Evolutionary conservation across 805 yeast genomes (phyloP).

Genomic region (Candida patagonica): DNA sequence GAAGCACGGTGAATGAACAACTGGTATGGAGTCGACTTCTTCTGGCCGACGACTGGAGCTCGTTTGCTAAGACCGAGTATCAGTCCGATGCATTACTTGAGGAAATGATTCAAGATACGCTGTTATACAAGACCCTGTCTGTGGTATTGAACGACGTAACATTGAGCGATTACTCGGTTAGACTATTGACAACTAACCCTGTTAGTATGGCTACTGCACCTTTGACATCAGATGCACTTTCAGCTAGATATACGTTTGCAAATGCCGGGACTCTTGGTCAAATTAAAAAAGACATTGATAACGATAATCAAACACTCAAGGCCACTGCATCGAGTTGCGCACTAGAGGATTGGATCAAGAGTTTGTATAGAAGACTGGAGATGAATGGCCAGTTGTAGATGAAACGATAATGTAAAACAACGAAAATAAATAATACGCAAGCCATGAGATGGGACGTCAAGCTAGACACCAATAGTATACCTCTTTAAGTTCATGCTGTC

Average conservation of each 20-base stretch:
- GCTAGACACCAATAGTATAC: constrained; percentile 7
- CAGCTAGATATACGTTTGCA: constrained; percentile 4
- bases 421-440: neutral
- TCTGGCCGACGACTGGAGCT: constrained; percentile 40
- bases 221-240: neutral
- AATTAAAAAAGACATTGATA: constrained; percentile 1
- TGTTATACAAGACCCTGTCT: constrained; percentile 38
- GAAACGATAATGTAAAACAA: too few species aligned
- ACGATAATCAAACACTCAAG: neutral
- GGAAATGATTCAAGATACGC: constrained; percentile 33
- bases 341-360: constrained; percentile 4
- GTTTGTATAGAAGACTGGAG: constrained; percentile 3
- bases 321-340: constrained; percentile 3
- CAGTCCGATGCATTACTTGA: constrained; percentile 35
- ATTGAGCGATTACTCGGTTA: neutral
- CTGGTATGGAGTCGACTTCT: constrained; percentile 55
- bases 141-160: neutral
- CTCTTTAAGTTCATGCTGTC: constrained; percentile 6
- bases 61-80: constrained; percentile 29
- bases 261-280: constrained; percentile 9
- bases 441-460: neutral
- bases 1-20: constrained; percentile 27
- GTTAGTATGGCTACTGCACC: neutral
- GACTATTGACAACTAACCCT: constrained; percentile 1
- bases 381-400: neutral